phyloP scores from a whole-genome alignment of 2,329 filamentous ascomycete species.

The Thielaviopsis ethacetica region DNA sequence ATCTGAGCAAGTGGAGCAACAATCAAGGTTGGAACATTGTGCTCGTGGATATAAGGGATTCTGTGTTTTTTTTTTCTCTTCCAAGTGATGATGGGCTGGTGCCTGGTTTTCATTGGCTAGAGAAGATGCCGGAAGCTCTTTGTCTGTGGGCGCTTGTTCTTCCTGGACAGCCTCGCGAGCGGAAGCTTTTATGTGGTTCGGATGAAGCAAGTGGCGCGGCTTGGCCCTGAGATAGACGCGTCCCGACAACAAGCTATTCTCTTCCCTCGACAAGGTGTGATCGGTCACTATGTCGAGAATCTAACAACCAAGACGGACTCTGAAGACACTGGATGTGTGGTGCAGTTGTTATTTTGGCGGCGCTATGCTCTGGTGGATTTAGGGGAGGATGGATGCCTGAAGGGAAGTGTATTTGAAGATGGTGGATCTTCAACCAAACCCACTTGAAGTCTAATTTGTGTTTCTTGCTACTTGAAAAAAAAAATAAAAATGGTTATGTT shows the following conservation, averaged over 20 bases:
- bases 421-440: slow-evolving; percentile 2
- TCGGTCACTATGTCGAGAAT: not conserved
- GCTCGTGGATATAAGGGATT: not conserved
- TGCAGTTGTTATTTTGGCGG: not conserved
- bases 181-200: slow-evolving; percentile 9
- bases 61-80: not conserved
- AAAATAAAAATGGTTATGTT: not conserved
- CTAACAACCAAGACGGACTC: not conserved
- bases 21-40: not conserved
- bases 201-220: slow-evolving; percentile 6
- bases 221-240: slow-evolving; percentile 8
- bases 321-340: not conserved
- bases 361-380: not conserved
- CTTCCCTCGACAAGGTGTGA: not conserved
- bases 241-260: slow-evolving; percentile 6
- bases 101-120: too few species aligned
- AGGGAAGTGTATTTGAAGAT: not conserved
- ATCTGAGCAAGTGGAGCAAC: slow-evolving; percentile 27
- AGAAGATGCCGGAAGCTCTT: not conserved
- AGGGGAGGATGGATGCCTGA: not conserved
- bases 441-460: slow-evolving; percentile 6
- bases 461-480: not conserved
- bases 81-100: too few species aligned
- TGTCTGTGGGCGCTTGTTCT: not conserved
- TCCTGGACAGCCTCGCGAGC: not conserved